Evolutionary conservation across 441 rosid genomes (phyloP), one percentile per base, ranked within the genome.

Genomic region (Adansonia madagascariensis): DNA sequence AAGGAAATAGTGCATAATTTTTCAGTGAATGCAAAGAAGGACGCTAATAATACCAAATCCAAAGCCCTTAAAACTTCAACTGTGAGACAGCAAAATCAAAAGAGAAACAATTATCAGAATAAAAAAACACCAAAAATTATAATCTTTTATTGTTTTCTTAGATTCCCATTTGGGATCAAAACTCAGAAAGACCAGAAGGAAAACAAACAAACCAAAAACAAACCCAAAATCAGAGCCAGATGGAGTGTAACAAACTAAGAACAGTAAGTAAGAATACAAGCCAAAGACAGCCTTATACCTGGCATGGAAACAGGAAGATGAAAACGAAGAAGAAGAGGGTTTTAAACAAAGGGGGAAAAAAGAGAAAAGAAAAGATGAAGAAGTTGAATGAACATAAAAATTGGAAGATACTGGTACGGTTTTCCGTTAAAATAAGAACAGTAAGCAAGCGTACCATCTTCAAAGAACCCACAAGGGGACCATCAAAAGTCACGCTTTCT

Each of bases 401-500:
- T 11, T 77, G 56, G 61, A 57, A 74, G 71, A 41, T 18, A 66
- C 79, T 57, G 56, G 4, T 14, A 39, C 76, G 60, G 83, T 80
- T 84, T 80, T 84, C 84, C 77, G 88, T 82, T 86, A 82, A 35
- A 52, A 53, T 60, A 35, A 57, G 78, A 82, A 82, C 72, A 85
- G 84, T 76, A 44, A 24, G 55, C 2, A 79, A 68, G 74, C 68
- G 83, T 82, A 70, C 82, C 15, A 62, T 24, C 83, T 50, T 79
- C 80, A 18, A 52, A 63, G 52, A 41, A 66, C 50, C 61, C 78
- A 74, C 79, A 71, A 82, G 35, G 14, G 86, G 80, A 79, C 84
- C 89, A 86, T 87, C 60, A 77, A 85, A 86, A 81, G 78, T 75
- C 86, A 85, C 89, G 89, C 89, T 76, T 69, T 64, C 75, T 57